Evolutionary conservation across 2,329 filamentous ascomycete genomes (phyloP).

Genomic region (Boeremia exigua): DNA sequence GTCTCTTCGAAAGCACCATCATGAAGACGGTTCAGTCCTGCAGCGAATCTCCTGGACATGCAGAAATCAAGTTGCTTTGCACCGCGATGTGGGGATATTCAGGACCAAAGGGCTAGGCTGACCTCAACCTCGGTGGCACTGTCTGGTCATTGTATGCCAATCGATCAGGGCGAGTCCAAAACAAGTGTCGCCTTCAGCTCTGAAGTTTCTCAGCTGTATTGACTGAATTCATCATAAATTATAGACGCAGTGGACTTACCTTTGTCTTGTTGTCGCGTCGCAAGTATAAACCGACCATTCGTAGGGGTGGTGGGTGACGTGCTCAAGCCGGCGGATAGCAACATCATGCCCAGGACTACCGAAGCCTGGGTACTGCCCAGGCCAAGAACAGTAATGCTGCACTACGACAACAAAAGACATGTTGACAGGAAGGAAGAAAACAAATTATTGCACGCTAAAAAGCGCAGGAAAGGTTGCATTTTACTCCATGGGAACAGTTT

Average conservation of each 20-base stretch:
- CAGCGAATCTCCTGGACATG: too few relatives aligned
- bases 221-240: background rate
- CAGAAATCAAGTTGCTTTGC: too few relatives aligned
- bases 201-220: background rate
- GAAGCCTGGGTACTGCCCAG: slow-evolving; percentile 17
- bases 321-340: slow-evolving; percentile 18
- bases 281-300: background rate
- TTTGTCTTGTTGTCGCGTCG: background rate
- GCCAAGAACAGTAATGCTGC: slow-evolving; percentile 5
- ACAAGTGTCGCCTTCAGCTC: background rate
- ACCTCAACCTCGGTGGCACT: background rate
- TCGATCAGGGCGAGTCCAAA: background rate
- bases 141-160: background rate
- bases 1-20: too few relatives aligned
- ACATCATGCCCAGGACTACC: slow-evolving; percentile 19
- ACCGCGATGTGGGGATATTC: too few relatives aligned
- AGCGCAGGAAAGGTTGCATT: background rate
- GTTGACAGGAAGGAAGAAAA: background rate
- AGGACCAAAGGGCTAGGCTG: background rate
- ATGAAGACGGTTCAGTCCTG: too few relatives aligned
- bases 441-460: background rate
- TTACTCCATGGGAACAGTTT: too few relatives aligned
- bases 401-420: background rate
- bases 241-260: background rate
- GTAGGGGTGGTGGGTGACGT: slow-evolving; percentile 13